phyloP scores from a whole-genome alignment of 2,329 filamentous ascomycete species.

The Erysiphe pulchra region DNA sequence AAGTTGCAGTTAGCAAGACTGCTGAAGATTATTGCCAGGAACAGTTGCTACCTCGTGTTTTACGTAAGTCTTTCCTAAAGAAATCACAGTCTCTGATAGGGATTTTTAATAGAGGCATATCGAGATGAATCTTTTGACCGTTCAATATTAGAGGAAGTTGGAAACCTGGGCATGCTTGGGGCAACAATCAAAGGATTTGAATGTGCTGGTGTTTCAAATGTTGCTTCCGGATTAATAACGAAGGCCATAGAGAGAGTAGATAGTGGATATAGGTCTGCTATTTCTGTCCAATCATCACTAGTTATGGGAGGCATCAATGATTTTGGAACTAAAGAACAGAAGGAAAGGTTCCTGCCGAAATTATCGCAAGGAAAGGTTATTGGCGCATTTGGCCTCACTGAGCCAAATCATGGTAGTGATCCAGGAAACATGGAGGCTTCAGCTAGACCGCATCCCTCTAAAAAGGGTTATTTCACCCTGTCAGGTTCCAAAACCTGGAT shows the following conservation, averaged over 20 bases:
- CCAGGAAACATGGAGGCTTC: slow-evolving; percentile 75
- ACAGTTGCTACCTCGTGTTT: slow-evolving; percentile 55
- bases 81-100: neutral
- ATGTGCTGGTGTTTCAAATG: slow-evolving; percentile 67
- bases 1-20: slow-evolving; percentile 69
- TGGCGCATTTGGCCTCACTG: slow-evolving; percentile 72
- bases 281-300: slow-evolving; percentile 84
- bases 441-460: slow-evolving; percentile 62
- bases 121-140: slow-evolving; percentile 68
- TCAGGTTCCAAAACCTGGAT: slow-evolving; percentile 87
- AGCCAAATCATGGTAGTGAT: slow-evolving; percentile 82
- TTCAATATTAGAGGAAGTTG: slow-evolving; percentile 76
- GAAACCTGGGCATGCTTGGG: slow-evolving; percentile 67
- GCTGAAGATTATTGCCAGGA: slow-evolving; percentile 91
- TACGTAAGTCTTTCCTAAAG: slow-evolving; percentile 30
- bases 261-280: slow-evolving; percentile 73
- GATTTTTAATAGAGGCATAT: slow-evolving; percentile 39
- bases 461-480: slow-evolving; percentile 56
- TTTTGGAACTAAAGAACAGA: slow-evolving; percentile 66
- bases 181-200: slow-evolving; percentile 70
- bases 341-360: slow-evolving; percentile 54
- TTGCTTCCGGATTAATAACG: slow-evolving; percentile 74
- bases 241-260: slow-evolving; percentile 77
- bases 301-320: slow-evolving; percentile 82
- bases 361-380: slow-evolving; percentile 65